Percentiles rank a stretch among this genome's conserved stretches.
phyloP scores from a whole-genome alignment of 1,284 basidiomycete genomes.

The Leccinum cinnamomeum region DNA sequence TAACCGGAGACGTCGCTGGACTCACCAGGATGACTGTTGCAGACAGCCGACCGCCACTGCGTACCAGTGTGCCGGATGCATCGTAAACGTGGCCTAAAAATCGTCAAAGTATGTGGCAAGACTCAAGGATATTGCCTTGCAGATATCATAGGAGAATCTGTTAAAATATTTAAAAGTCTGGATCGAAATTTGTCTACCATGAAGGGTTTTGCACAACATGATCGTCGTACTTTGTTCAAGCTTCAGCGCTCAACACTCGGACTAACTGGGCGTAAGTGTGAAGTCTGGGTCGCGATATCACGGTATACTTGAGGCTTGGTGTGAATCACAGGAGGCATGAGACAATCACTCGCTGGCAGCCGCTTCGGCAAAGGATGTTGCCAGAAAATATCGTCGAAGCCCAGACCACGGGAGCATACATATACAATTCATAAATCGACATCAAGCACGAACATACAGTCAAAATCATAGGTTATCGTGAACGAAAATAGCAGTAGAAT shows the following conservation, averaged over 20 bases:
- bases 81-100: too few relatives aligned
- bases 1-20: too few relatives aligned
- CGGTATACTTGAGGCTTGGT: background rate
- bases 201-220: background rate
- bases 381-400: background rate
- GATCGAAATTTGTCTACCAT: background rate
- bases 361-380: background rate
- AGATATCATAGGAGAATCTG: background rate
- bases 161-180: background rate
- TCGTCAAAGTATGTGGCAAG: too few relatives aligned
- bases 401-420: background rate
- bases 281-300: background rate
- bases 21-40: too few relatives aligned
- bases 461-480: background rate
- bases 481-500: constrained; percentile 1
- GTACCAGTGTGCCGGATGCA: too few relatives aligned
- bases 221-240: background rate
- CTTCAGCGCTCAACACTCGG: background rate
- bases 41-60: too few relatives aligned
- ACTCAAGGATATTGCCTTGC: background rate
- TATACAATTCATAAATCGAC: constrained; percentile 7
- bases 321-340: too few relatives aligned
- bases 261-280: too few relatives aligned
- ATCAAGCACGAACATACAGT: constrained; percentile 14
- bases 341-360: background rate